Base-by-base conservation (phyloP, 192 early-diverging fungal species). In the Obelidium mucronatum region DNA sequence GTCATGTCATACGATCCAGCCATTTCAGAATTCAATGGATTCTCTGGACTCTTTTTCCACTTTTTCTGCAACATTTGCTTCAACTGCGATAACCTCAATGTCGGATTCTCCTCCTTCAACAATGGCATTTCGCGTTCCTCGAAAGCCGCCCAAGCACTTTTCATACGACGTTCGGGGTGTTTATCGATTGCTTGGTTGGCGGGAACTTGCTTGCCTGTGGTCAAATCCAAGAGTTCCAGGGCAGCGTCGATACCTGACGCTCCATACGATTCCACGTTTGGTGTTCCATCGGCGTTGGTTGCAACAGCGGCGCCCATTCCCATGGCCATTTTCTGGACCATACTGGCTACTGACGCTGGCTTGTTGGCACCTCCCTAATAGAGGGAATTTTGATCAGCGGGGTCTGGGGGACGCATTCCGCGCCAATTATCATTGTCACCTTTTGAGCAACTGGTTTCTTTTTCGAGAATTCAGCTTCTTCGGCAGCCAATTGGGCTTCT, bases 211-310 rank as follows among this genome's bases (percentile, higher is more conserved):
- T 68, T 72, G 37, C 68, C 67, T 0, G 67, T 55, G 31, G 89
- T 61, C 2, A 86, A 52, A 30, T 86, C 82, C 70, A 98, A 75
- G 2, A 96, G 87, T 67, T 93, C 90, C 4, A 98, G 80, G 17
- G 95, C 95, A 72, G 91, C 93, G 78, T 98, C 95, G 76, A 98
- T 88, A 62, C 93, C 93, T 31, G 85, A 85, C 2, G 96, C 95
- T 1, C 91, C 84, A 80, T 88, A 96, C 63, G 90, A 85, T 30
- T 92, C 91, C 31, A 94, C 83, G n/a, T n/a, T n/a, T n/a, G n/a
- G n/a, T 37, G 60, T 67, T 19, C 35, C 44, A 26, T 60, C 31
- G 40, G 66, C 53, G 35, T 73, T 77, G 30, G 44, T 28, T 40
- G 60, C 82, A 62, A 56, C 81, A 80, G 77, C 83, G 75, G 40